A percentile compares a stretch with the other conserved stretches of the same genome.
phyloP scores from a whole-genome alignment of 192 early-diverging fungal genomes.

The Coemansia sp. region DNA sequence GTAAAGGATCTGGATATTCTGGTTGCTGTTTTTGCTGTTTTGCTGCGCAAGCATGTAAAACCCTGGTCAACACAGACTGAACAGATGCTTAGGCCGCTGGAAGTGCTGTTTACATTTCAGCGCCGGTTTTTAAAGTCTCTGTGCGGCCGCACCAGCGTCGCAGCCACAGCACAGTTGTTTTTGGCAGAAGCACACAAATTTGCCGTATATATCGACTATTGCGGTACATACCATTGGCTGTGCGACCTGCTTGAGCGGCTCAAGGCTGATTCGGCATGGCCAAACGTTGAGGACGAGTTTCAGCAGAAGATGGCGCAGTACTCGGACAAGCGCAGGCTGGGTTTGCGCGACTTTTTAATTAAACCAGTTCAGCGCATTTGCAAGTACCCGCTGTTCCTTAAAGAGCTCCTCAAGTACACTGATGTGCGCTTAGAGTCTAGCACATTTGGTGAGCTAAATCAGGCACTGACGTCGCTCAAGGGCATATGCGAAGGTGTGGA shows the following conservation, averaged over 20 bases:
- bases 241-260: slow-evolving; percentile 30
- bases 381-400: slow-evolving; percentile 82
- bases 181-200: slow-evolving; percentile 18
- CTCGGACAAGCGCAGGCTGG: slow-evolving; percentile 27
- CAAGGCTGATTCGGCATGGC: slow-evolving; percentile 33
- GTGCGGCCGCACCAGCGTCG: slow-evolving; percentile 10
- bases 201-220: slow-evolving; percentile 39
- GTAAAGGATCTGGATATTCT: slow-evolving; percentile 57
- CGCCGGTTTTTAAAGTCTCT: slow-evolving; percentile 27
- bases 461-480: slow-evolving; percentile 23
- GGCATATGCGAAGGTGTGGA: slow-evolving; percentile 37
- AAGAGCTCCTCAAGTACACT: slow-evolving; percentile 61
- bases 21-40: slow-evolving; percentile 37
- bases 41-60: slow-evolving; percentile 29
- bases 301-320: slow-evolving; percentile 20
- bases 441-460: slow-evolving; percentile 16
- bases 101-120: slow-evolving; percentile 39
- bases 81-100: slow-evolving; percentile 31
- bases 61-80: slow-evolving; percentile 20
- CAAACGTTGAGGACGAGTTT: slow-evolving; percentile 23
- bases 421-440: slow-evolving; percentile 22
- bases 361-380: slow-evolving; percentile 90
- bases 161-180: slow-evolving; percentile 29
- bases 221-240: slow-evolving; percentile 33
- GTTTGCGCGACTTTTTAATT: slow-evolving; percentile 46